A percentile compares a stretch with the other conserved stretches of the same genome.
phyloP scores from a whole-genome alignment of 306 rosid species.

The Cotoneaster glaucophyllus region DNA sequence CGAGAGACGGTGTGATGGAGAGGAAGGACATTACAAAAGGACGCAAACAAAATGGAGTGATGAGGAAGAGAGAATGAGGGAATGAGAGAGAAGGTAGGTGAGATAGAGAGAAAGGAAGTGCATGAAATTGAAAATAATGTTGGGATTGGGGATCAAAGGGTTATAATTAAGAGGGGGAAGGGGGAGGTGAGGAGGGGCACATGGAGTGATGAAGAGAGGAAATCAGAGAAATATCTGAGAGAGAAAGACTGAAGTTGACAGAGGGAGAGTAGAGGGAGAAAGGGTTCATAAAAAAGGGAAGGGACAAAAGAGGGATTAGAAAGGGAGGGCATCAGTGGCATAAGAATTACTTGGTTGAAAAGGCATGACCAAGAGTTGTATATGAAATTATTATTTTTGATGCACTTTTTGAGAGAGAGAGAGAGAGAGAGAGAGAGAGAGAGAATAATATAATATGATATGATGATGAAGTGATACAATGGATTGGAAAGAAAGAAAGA shows the following conservation, averaged over 20 bases:
- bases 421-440: background rate
- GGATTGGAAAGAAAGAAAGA: slow-evolving; percentile 24
- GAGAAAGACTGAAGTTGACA: slow-evolving; percentile 93
- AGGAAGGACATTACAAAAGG: slow-evolving; percentile 20
- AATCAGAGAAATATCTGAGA: slow-evolving; percentile 70
- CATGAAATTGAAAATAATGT: slow-evolving; percentile 16
- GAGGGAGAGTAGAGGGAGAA: slow-evolving; percentile 8
- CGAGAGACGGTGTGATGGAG: background rate
- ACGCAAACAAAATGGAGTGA: slow-evolving; percentile 18
- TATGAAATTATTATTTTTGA: slow-evolving; percentile 7
- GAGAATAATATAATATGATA: background rate
- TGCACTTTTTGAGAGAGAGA: slow-evolving; percentile 7
- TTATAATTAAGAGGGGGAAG: background rate
- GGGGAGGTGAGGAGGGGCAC: slow-evolving; percentile 7
- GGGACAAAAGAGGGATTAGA: slow-evolving; percentile 91
- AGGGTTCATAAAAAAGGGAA: slow-evolving; percentile 56
- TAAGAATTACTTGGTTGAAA: slow-evolving; percentile 45
- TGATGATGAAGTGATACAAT: slow-evolving; percentile 22
- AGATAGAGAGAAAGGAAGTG: slow-evolving; percentile 9
- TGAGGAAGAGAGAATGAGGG: background rate
- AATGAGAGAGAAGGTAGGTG: background rate
- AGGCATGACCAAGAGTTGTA: slow-evolving; percentile 23
- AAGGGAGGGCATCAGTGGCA: slow-evolving; percentile 46
- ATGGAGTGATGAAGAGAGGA: slow-evolving; percentile 47
- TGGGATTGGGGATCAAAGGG: slow-evolving; percentile 13